Base-by-base conservation (phyloP, 2,329 filamentous ascomycete species). In the Bretziella fagacearum region DNA sequence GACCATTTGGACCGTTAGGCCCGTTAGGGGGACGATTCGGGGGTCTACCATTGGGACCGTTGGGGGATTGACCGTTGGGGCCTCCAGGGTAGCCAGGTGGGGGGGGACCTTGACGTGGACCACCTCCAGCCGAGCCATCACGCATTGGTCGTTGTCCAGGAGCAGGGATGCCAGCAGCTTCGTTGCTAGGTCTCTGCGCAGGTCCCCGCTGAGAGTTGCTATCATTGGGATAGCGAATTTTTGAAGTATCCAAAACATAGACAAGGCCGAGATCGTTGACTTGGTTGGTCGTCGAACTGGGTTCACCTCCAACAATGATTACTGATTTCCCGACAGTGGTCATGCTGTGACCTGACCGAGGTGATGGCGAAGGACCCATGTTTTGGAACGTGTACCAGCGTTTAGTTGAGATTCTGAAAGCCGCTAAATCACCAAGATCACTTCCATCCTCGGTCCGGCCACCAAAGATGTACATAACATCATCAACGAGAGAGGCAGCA, bases 321-420 rank as follows among this genome's bases (percentile, higher is more conserved):
- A 98, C 80, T 51, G 87, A 83, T 61, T 94, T 95, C 25, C 84
- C 85, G 52, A 89, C 84, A 2, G 86, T 79, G 2, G 91, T 96
- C 91, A 98, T 96, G 61, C 86, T 95, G 61, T 98, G 91, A 1
- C 91, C 91, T 13, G 89, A 96, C 51, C 91, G 74, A 26, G 91
- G 79, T 2, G 87, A 95, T 0, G 91, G 91, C 1, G 87, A 93
- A 2, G 87, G 87, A 0, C 91, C 91, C 91, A 98, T 98, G 59
- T 98, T 98, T 59, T 98, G 91, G 63, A 98, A 98, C 29, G 91
- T 98, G 61, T 96, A 98, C 91, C 91, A 98, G 51, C 91, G 77
- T 53, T 84, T 79, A 8, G 86, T 86, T 1, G 81, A 77, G 50
- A 77, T 76, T 46, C 71, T 65, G 56, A 77, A 77, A 1, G 91